Base-by-base conservation (phyloP, 768 basidiomycete genomes). In the Lactarius akahatsu region DNA sequence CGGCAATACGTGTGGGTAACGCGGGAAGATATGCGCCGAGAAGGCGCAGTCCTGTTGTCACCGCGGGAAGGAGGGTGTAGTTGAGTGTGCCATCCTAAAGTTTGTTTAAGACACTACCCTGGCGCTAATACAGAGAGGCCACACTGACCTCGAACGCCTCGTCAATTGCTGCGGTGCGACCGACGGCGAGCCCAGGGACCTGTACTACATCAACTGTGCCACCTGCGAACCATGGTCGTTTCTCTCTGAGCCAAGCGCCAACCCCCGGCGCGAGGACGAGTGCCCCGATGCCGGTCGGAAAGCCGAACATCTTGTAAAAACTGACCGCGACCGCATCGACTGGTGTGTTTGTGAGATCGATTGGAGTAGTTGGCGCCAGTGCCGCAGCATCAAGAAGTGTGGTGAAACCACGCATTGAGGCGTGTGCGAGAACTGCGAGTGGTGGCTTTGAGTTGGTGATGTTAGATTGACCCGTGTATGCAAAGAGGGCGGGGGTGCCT, bases 221-320 rank as follows among this genome's bases (percentile, higher is more conserved):
- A 36, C 92, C 92, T 2, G 91, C 85, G 74, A 93, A 93, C 92
- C 92, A 94, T 0, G 90, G 91, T n/a, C 90, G 83, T 36, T 69
- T 64, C 28, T 63, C 67, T 59, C 92, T 76, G 70, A 92, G 91
- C 10, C 83, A 82, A 72, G 87, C 86, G 74, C 86, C 89, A 54
- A 89, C 87, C 6, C n/a, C 70, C 9, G 70, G 70, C 10, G 63
- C 70, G 60, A 71, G 70, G 34, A 94, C 75, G 5, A 94, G 80
- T 15, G 91, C 91, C 41, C 92, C 92, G 52, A 93, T 85, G 9
- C 92, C 92, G 0, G 91, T 93, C 13, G 92, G 92, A 71, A 87
- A 94, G 40, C 92, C 92, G 69, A 92, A 91, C 89, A 94, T 92
- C 71, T 94, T 94, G 77, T 94, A 94, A 72, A 94, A 92, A 54